phyloP scores from a whole-genome alignment of 2,329 filamentous ascomycete genomes.

The Tolypocladium nubicola region DNA sequence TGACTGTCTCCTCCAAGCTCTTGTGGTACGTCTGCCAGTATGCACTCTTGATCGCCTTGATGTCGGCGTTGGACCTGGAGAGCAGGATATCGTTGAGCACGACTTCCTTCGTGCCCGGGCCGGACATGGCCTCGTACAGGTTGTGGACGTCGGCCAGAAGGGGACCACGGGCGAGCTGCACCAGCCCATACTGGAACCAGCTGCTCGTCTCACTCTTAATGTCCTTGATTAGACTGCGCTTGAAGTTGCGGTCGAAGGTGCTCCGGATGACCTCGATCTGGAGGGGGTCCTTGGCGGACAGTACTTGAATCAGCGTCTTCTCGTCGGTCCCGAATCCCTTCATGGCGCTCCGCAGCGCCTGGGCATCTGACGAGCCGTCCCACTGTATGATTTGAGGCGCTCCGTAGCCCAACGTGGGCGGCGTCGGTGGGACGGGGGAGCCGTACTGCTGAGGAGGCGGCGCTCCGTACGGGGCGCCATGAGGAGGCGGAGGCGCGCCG shows the following conservation, averaged over 20 bases:
- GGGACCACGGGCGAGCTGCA: slow-evolving; percentile 69
- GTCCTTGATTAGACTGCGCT: slow-evolving; percentile 62
- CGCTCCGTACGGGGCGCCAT: slow-evolving; percentile 22
- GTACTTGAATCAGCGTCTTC: slow-evolving; percentile 56
- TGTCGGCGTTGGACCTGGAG: slow-evolving; percentile 73
- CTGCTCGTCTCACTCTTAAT: slow-evolving; percentile 67
- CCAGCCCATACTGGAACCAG: slow-evolving; percentile 63
- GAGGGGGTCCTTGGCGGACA: slow-evolving; percentile 66
- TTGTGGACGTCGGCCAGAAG: slow-evolving; percentile 64
- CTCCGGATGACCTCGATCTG: slow-evolving; percentile 60
- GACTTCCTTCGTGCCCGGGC: slow-evolving; percentile 75
- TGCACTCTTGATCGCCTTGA: slow-evolving; percentile 72
- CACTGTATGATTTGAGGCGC: slow-evolving; percentile 57
- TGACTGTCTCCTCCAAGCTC: slow-evolving; percentile 61
- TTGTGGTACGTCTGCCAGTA: slow-evolving; percentile 60
- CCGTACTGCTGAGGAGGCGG: slow-evolving; percentile 26
- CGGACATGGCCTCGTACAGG: slow-evolving; percentile 62
- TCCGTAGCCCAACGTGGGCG: slow-evolving; percentile 65
- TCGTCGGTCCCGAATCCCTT: slow-evolving; percentile 91
- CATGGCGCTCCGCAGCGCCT: slow-evolving; percentile 71
- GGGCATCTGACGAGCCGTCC: slow-evolving; percentile 59
- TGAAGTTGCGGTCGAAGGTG: slow-evolving; percentile 54
- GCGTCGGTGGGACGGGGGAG: slow-evolving; percentile 39
- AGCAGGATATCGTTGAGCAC: slow-evolving; percentile 82
- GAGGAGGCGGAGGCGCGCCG: slow-evolving; percentile 27